Percentiles rank a stretch among this genome's conserved stretches.
Evolutionary conservation across 2,329 filamentous ascomycete genomes (phyloP).

Genomic region (Pseudopyrenochaeta lycopersici): DNA sequence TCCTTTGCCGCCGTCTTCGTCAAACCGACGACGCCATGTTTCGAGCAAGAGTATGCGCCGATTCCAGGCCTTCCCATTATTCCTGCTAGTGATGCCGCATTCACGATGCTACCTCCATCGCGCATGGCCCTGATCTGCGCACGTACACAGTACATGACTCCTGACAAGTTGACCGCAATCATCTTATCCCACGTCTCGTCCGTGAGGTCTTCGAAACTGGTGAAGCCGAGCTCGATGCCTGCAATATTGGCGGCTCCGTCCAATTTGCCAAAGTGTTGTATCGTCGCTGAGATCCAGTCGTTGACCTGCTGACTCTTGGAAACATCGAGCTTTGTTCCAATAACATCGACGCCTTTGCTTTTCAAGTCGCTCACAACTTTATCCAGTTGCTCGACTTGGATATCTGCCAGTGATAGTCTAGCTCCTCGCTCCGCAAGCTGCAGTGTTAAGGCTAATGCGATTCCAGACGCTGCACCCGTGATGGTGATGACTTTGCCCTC

Average conservation of each 20-base stretch:
- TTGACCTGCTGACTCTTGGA: slow-evolving; percentile 59
- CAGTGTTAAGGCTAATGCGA: slow-evolving; percentile 29
- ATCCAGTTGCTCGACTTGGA: slow-evolving; percentile 28
- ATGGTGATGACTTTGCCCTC: slow-evolving; percentile 36
- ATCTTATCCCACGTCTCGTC: slow-evolving; percentile 50
- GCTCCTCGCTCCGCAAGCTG: slow-evolving; percentile 31
- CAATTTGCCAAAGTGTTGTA: slow-evolving; percentile 58
- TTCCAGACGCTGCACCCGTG: slow-evolving; percentile 39
- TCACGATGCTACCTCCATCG: slow-evolving; percentile 48
- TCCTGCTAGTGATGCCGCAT: slow-evolving; percentile 62
- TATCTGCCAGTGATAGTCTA: slow-evolving; percentile 35
- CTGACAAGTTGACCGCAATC: slow-evolving; percentile 48
- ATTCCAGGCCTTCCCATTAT: slow-evolving; percentile 51
- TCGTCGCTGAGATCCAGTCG: slow-evolving; percentile 55
- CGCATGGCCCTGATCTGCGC: slow-evolving; percentile 52
- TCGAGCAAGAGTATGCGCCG: slow-evolving; percentile 47
- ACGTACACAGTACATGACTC: slow-evolving; percentile 48
- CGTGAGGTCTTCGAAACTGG: slow-evolving; percentile 35
- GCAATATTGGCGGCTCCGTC: slow-evolving; percentile 56
- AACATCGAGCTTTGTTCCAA: slow-evolving; percentile 58
- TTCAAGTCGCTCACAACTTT: slow-evolving; percentile 20
- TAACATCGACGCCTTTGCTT: slow-evolving; percentile 25
- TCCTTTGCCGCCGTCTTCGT: slow-evolving; percentile 51
- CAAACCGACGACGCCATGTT: slow-evolving; percentile 52
- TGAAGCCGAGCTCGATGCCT: slow-evolving; percentile 39